Conservation (phyloP, 2,329 filamentous ascomycete species). For the Cercospora zeina region DNA sequence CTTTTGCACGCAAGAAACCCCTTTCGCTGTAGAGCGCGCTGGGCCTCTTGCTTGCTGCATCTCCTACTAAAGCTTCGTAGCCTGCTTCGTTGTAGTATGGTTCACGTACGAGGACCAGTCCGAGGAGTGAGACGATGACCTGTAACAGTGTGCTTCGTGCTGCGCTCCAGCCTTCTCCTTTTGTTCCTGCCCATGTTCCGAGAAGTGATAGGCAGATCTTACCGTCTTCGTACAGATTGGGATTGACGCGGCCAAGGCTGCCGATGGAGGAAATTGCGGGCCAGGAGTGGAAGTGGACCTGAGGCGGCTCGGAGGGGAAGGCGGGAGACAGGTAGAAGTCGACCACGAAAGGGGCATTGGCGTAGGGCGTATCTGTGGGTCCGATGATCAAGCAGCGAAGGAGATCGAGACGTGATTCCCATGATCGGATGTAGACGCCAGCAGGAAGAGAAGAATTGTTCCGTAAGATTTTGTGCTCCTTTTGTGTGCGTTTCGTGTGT, state of each 20-base stretch:
- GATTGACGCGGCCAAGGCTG: slow-evolving; percentile 50
- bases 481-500: slow-evolving; percentile 54
- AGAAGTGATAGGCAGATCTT: slow-evolving; percentile 62
- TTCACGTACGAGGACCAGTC: slow-evolving; percentile 53
- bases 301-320: slow-evolving; percentile 56
- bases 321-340: slow-evolving; percentile 55
- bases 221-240: slow-evolving; percentile 63
- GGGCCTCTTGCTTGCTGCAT: slow-evolving; percentile 33
- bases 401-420: slow-evolving; percentile 60
- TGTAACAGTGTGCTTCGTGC: slow-evolving; percentile 58
- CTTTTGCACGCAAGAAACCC: slow-evolving; percentile 31
- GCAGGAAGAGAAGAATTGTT: slow-evolving; percentile 51
- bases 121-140: slow-evolving; percentile 38
- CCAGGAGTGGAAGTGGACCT: slow-evolving; percentile 62
- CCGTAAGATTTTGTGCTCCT: slow-evolving; percentile 60
- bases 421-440: slow-evolving; percentile 60
- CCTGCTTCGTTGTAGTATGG: slow-evolving; percentile 67
- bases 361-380: slow-evolving; percentile 61
- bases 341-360: slow-evolving; percentile 61
- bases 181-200: slow-evolving; percentile 60
- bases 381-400: slow-evolving; percentile 61
- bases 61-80: slow-evolving; percentile 52
- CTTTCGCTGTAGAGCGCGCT: slow-evolving; percentile 38
- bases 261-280: slow-evolving; percentile 37
- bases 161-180: slow-evolving; percentile 56